Conservation (phyloP, 495 filamentous ascomycete genomes). For the Aspergillus ellipticus region DNA sequence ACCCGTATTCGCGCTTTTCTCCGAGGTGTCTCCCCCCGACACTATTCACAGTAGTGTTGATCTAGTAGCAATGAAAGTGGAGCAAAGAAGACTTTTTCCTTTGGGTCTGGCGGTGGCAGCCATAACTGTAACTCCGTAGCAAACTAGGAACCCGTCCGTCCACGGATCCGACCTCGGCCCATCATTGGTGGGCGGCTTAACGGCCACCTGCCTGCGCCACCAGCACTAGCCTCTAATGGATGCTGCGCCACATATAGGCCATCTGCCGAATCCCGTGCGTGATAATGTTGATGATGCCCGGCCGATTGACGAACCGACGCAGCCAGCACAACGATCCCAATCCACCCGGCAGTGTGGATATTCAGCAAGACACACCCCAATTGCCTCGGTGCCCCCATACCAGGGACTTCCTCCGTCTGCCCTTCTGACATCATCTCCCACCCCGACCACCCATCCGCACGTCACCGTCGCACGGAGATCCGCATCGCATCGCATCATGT, state of each 20-base stretch:
- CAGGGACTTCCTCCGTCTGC: background rate
- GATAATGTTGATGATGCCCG: background rate
- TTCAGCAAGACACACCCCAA: background rate
- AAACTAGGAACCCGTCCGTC: no score
- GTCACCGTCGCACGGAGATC: background rate
- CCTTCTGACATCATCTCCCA: slow-evolving; percentile 28
- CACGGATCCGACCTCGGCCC: background rate
- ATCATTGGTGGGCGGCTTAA: background rate
- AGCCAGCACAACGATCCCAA: no score
- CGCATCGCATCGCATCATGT: slow-evolving; percentile 35
- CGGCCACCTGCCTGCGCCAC: background rate
- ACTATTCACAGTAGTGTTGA: background rate
- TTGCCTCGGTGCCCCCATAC: background rate
- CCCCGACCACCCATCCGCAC: background rate
- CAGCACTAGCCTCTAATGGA: background rate
- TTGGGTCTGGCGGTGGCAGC: background rate
- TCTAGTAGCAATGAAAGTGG: background rate
- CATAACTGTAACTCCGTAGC: no score
- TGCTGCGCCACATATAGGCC: background rate
- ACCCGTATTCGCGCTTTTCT: background rate
- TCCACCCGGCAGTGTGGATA: background rate
- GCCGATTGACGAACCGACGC: background rate
- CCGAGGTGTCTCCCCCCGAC: background rate
- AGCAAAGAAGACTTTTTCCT: background rate
- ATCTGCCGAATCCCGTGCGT: background rate